Evolutionary conservation across 345 rosid species (phyloP), one percentile per base, ranked within the genome.

Genomic region (Heritiera littoralis): DNA sequence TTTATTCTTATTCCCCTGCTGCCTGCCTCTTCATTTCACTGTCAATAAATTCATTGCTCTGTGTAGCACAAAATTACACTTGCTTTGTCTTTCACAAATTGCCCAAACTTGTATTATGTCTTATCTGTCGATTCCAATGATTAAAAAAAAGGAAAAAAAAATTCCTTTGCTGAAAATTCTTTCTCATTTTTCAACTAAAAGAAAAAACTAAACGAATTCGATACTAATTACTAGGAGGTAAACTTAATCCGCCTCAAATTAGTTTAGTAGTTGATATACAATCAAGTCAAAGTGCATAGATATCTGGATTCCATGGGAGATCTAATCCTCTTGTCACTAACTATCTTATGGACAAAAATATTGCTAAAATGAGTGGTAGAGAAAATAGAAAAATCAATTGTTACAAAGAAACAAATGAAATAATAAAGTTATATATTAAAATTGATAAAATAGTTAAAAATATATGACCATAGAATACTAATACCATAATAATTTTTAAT

Each of bases 1-100:
- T 51, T 51, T 51, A 32, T 51, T 72, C 75, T 72, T 51, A 72
- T 72, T 72, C 75, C 40, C 10, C 18, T n/a, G 15, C 75, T 14
- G 20, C 55, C 75, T 51, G 60, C n/a, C 75, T 32, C 56, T 45
- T 23, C 74, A 23, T 72, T 72, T 52, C 59, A 72, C 9, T 52
- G 28, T 72, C 43, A 51, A 71, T 51, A 1, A 30, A 32, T 71
- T 71, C 60, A 9, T 6, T 70, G n/a, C 55, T 11, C 43, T 41
- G 3, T 45, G 20, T 43, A 75, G 66, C 66, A 41, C 6, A 52
- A 43, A 41, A 65, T 9, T 32, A 77, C 64, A 23, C 65, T 38
- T 20, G 28, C 56, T 46, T 18, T 56, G 46, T 41, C 59, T 10
- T 63, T 48, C 40, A 61, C 40, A 58, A 41, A 41, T 40, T 74